phyloP scores from a whole-genome alignment of 768 basidiomycete species.

The Sarcodon sp. region DNA sequence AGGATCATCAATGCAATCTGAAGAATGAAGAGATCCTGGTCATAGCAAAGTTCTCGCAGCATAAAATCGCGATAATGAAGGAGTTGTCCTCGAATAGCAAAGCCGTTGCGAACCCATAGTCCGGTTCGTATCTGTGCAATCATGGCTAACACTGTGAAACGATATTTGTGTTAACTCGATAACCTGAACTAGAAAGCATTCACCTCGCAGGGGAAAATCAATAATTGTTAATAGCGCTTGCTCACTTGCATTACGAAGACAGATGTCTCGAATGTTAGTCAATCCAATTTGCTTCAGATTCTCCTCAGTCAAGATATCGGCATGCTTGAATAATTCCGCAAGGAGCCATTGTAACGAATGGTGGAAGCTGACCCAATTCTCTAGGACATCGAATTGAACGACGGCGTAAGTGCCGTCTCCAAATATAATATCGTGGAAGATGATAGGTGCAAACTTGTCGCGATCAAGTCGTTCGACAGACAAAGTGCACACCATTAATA shows the following conservation, averaged over 20 bases:
- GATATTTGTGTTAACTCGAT: not conserved
- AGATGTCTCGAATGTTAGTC: conserved; percentile 43
- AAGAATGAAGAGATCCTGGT: conserved; percentile 87
- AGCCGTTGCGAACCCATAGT: conserved; percentile 96
- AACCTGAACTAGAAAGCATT: conserved; percentile 12
- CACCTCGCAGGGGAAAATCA: conserved; percentile 85
- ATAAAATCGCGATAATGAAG: conserved; percentile 95
- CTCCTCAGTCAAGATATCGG: conserved; percentile 49
- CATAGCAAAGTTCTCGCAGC: conserved; percentile 91
- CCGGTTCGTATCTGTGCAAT: conserved; percentile 92
- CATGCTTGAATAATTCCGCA: conserved; percentile 79
- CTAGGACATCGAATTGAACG: conserved; percentile 66
- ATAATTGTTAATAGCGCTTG: conserved; percentile 62
- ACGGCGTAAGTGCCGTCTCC: conserved; percentile 45
- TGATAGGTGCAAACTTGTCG: conserved; percentile 46
- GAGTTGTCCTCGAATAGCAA: conserved; percentile 87
- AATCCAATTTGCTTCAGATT: conserved; percentile 38
- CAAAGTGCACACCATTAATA: conserved; percentile 58
- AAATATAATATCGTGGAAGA: conserved; percentile 57
- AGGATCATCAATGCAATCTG: conserved; percentile 75
- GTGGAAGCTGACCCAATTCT: conserved; percentile 85
- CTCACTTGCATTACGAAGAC: conserved; percentile 49
- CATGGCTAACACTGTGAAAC: conserved; percentile 60
- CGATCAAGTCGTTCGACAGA: conserved; percentile 57
- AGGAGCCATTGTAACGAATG: conserved; percentile 87